Base-by-base conservation (phyloP, 306 rosid genomes). In the Delonix regia region DNA sequence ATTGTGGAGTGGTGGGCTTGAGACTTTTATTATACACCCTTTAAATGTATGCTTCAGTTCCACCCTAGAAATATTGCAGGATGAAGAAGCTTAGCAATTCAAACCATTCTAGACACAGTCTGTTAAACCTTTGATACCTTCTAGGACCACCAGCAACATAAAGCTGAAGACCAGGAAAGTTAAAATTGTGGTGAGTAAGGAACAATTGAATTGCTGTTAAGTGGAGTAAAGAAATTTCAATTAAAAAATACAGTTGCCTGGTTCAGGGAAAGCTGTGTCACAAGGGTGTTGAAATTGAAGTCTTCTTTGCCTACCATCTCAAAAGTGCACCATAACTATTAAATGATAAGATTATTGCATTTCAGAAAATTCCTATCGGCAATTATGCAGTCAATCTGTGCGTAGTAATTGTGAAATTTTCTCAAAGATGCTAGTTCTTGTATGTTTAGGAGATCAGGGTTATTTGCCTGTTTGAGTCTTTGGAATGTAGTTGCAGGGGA, bases 401-500 rank as follows among this genome's bases (percentile, higher is more conserved):
- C 21, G 8, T 53, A 8, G 28, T 21, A 9, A 53, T 53, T 53
- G 30, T 53, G 24, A 53, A 53, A 0, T 53, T 53, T 47, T 4
- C 52, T 47, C 52, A 47, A 47, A 47, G 7, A 5, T 15, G n/a
- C 6, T 4, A 47, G 19, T 5, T 14, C n/a, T 12, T 15, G 15
- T 14, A 15, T 47, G 19, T 4, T 47, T 6, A 2, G 19, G 52
- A 47, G 52, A 47, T 47, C 5, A 47, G 19, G n/a, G 5, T 3
- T 15, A 15, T 13, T 47, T 47, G 6, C 52, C 52, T 14, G 0
- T 47, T 14, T 47, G 52, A 47, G 15, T 47, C 19, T 69, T 80
- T 49, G 1, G 2, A 27, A 76, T 69, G 52, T 70, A 52, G 61
- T 24, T 57, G 82, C 75, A 77, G 69, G 79, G 28, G 28, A 34